Percentiles rank a stretch among this genome's conserved stretches.
These are phyloP conservation scores for Neopestalotiopsis clavispora DNA, from an alignment of 2,329 filamentous ascomycete genomes.

Conservation along the genomic window DNA sequence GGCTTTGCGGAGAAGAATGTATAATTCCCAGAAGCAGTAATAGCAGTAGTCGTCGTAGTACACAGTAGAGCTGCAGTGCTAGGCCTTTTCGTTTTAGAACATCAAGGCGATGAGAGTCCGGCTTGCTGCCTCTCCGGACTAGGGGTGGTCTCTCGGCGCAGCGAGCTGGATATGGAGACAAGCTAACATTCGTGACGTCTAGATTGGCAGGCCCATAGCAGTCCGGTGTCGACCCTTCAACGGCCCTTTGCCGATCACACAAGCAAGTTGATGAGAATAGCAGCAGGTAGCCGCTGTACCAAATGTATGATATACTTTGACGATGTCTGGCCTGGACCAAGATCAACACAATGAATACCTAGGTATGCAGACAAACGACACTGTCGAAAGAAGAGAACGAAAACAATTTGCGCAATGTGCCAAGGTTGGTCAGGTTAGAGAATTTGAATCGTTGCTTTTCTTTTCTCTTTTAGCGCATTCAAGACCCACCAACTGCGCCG, in stretches of 20 bases:
- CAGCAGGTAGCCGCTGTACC: background rate
- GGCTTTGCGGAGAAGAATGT: background rate
- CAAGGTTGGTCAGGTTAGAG: background rate
- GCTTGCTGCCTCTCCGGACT: background rate
- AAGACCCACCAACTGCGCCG: background rate
- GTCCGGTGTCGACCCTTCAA: background rate
- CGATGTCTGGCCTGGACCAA: no score
- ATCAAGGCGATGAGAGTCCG: background rate
- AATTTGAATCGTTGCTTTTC: constrained; percentile 3
- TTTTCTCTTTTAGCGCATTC: background rate
- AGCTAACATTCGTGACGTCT: background rate
- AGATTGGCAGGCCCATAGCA: background rate
- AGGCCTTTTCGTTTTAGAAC: background rate
- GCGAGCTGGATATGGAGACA: background rate
- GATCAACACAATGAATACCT: background rate
- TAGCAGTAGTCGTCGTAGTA: no score
- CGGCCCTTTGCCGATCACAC: no score
- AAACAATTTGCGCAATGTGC: constrained; percentile 2
- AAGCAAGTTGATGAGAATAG: no score
- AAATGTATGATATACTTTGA: background rate
- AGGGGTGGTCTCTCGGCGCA: background rate
- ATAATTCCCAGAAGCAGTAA: background rate
- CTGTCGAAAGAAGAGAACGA: background rate
- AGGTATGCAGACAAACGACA: background rate
- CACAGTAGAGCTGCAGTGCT: background rate